Conservation (phyloP, 164 flowering plant genomes). For the Akebia trifoliata region DNA sequence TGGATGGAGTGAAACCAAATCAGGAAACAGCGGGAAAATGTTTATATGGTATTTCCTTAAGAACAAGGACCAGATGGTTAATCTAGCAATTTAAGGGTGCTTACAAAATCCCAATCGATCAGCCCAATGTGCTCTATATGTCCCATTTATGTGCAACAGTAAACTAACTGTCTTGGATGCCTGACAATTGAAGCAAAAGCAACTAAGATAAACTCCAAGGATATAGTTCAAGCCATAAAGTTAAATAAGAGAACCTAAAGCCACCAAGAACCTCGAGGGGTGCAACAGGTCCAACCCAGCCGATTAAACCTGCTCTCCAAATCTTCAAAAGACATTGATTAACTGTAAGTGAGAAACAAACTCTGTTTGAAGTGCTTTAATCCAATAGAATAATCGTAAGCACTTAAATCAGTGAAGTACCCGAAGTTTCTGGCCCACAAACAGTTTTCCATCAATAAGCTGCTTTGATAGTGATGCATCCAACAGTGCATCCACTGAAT, state of each 20-base stretch:
- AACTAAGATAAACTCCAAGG: constrained; percentile 9
- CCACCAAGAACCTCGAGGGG: constrained; percentile 73
- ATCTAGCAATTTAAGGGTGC: constrained; percentile 13
- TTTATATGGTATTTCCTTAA: not conserved
- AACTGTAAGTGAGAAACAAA: constrained; percentile 17
- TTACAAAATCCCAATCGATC: constrained; percentile 83
- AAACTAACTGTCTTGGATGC: constrained; percentile 44
- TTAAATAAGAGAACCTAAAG: constrained; percentile 11
- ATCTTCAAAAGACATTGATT: constrained; percentile 47
- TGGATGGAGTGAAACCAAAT: not conserved
- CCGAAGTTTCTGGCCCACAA: constrained; percentile 92
- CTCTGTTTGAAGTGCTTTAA: constrained; percentile 7
- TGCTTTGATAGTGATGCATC: constrained; percentile 63
- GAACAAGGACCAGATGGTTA: not conserved
- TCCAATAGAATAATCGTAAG: constrained; percentile 3
- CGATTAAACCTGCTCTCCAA: constrained; percentile 82
- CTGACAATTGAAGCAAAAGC: constrained; percentile 33
- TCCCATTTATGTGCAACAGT: constrained; percentile 77
- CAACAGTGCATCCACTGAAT: constrained; percentile 64
- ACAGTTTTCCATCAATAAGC: constrained; percentile 60
- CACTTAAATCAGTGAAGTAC: constrained; percentile 33
- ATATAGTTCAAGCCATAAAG: not conserved
- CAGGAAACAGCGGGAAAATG: not conserved
- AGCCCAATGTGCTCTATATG: constrained; percentile 95
- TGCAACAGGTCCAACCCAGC: constrained; percentile 84